phyloP scores from a whole-genome alignment of 169 alveolate genomes.

The Plasmodium gonderi region DNA sequence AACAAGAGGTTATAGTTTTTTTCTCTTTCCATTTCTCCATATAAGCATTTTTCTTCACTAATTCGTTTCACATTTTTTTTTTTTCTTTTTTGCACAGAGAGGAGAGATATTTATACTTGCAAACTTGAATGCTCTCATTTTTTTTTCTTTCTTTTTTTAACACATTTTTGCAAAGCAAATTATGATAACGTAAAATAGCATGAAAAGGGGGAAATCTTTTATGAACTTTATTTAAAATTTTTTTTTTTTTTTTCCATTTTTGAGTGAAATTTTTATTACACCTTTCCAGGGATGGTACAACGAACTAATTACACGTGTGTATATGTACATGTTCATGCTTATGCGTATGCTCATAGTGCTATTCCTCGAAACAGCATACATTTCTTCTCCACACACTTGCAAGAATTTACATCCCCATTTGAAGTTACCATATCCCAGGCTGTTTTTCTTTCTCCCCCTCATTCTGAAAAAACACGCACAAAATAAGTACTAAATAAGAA shows the following conservation, averaged over 20 bases:
- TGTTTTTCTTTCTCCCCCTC: no score
- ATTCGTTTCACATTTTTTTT: not conserved
- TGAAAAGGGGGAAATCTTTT: not conserved
- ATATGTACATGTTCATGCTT: no score
- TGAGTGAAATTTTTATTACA: not conserved
- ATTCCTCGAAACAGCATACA: no score
- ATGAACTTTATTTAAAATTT: not conserved
- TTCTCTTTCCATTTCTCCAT: not conserved
- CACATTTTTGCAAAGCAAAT: no score
- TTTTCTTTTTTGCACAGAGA: not conserved
- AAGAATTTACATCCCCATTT: no score
- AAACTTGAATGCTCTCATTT: not conserved
- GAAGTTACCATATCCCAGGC: no score
- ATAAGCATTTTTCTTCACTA: not conserved
- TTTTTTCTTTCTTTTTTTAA: not conserved
- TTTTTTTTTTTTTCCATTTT: not conserved
- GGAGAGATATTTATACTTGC: not conserved
- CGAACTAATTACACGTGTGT: no score
- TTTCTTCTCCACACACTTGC: no score
- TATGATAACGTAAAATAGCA: not conserved
- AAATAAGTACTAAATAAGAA: no score
- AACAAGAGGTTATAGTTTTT: not conserved
- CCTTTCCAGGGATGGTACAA: not conserved
- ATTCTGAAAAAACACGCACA: no score
- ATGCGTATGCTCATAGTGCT: no score